These are phyloP conservation scores for Ophiostoma novo-ulmi DNA, from an alignment of 2,329 filamentous ascomycete species.

Conservation along the genomic window DNA sequence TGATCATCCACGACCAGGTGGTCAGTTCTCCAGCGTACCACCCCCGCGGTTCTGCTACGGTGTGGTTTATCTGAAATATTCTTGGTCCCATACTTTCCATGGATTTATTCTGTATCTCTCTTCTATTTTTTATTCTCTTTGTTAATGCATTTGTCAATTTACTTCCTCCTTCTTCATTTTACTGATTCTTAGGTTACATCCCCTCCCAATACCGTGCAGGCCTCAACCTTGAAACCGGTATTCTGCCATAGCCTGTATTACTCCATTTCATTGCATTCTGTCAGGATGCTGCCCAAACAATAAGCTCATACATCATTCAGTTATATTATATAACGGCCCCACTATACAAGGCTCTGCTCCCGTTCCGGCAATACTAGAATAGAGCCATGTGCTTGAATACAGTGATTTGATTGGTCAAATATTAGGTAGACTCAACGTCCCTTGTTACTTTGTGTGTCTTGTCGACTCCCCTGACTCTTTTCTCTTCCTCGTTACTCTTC, in stretches of 20 bases:
- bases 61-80: background rate
- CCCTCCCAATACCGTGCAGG: background rate
- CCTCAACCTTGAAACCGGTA: background rate
- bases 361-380: slow-evolving; percentile 1
- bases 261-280: background rate
- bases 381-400: background rate
- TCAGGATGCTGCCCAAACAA: background rate
- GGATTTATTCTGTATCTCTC: background rate
- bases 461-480: background rate
- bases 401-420: background rate
- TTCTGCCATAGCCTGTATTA: background rate
- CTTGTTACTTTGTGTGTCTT: background rate
- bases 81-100: background rate
- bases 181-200: background rate
- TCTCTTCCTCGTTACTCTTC: background rate
- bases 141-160: background rate
- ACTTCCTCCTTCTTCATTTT: background rate
- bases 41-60: background rate
- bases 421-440: background rate
- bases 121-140: background rate
- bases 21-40: background rate
- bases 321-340: slow-evolving; percentile 1
- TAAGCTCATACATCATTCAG: no score
- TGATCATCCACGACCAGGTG: background rate
- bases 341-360: background rate